Evolutionary conservation across 306 rosid species (phyloP), one percentile per base, ranked within the genome.

Genomic region (Gillenia trifoliata): DNA sequence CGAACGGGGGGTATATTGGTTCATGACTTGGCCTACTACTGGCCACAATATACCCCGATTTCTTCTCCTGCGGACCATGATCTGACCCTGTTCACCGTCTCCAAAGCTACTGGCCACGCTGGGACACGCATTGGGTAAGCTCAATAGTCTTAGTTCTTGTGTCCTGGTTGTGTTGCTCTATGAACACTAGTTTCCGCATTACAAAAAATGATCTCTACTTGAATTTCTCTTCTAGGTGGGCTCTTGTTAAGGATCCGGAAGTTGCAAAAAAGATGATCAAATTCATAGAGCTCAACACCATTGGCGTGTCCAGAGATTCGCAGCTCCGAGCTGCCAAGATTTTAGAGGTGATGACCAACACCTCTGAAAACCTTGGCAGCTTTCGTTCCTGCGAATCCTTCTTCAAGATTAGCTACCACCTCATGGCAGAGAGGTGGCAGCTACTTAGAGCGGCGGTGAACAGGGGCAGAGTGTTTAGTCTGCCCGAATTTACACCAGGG

Each of bases 11-110:
- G 99, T 4, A 54, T 76, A 40, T 40, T 89, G 78, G 66, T 94
- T 45, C 95, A 94, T 33, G 99, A 94, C 66, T 90, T 90, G 26
- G 99, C 98, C n/a, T 94, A 92, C 82, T 94, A 92, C 40, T 94
- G 99, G n/a, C n/a, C 98, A 0, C 99, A 92, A 4, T 94, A 94
- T 80, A 94, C 99, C n/a, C 96, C 99, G 8, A 89, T 93, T 3
- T 16, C 89, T 33, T 73, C 84, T 62, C 81, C 91, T 2, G 67
- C 91, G 0, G 88, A 94, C n/a, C 80, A 94, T 59, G 97, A 92
- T 57, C 79, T 94, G 16, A 77, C 83, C n/a, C n/a, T 94, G 62
- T 94, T 94, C 82, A 92, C 99, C 5, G 85, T 88, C 79, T 90
- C 99, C 7, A 94, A 94, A 75, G 72, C 83, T 83, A 94, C 97